Conservation (phyloP, 371 early-diverging fungal species). For the Rhizomucor miehei region DNA sequence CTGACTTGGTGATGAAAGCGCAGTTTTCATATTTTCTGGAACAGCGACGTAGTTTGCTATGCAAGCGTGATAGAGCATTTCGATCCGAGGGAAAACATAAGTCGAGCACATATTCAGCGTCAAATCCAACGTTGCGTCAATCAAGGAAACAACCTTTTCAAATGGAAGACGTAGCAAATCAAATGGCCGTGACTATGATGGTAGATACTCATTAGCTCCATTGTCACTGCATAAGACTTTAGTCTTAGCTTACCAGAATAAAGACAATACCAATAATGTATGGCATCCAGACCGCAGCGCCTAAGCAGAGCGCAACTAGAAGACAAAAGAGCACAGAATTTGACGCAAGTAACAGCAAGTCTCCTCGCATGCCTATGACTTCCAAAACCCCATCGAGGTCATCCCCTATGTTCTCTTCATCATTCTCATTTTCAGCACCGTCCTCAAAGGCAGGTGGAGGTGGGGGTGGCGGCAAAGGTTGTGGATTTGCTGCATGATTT, state of each 20-base stretch:
- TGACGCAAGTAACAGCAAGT: slow-evolving; percentile 63
- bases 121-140: too few relatives aligned
- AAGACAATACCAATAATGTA: slow-evolving; percentile 61
- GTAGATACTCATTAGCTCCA: too few relatives aligned
- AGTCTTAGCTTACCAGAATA: slow-evolving; percentile 15
- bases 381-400: slow-evolving; percentile 79
- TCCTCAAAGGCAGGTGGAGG: slow-evolving; percentile 5
- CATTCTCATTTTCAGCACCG: slow-evolving; percentile 24
- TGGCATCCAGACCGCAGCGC: slow-evolving; percentile 75
- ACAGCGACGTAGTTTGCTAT: too few relatives aligned
- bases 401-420: slow-evolving; percentile 61
- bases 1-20: background rate
- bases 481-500: background rate
- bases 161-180: background rate
- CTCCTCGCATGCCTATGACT: slow-evolving; percentile 84
- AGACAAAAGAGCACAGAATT: slow-evolving; percentile 73
- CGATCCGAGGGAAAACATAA: too few relatives aligned
- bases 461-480: background rate
- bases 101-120: slow-evolving; percentile 7
- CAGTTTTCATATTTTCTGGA: too few relatives aligned
- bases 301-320: slow-evolving; percentile 67
- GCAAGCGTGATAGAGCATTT: too few relatives aligned
- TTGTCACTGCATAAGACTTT: too few relatives aligned
- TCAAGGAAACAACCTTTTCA: too few relatives aligned
- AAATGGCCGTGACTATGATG: background rate